Evolutionary conservation across 345 rosid species (phyloP).

Genomic region (Pistacia integerrima): DNA sequence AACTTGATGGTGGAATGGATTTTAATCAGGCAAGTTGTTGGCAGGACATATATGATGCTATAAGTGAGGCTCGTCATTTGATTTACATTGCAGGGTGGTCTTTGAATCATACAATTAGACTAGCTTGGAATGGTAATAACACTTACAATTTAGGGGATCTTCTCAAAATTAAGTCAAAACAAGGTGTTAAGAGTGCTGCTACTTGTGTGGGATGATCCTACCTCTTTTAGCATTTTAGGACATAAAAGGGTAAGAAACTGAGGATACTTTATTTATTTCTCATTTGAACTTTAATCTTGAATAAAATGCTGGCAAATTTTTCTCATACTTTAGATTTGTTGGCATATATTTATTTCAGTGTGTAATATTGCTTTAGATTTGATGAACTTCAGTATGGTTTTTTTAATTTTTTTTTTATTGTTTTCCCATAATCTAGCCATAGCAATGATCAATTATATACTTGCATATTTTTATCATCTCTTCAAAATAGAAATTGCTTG

Average conservation of each 20-base stretch:
- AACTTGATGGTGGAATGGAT: slow-evolving; percentile 54
- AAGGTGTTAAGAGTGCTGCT: slow-evolving; percentile 81
- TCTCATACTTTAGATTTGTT: neutral
- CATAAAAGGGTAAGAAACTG: slow-evolving; percentile 52
- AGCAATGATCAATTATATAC: too few species aligned
- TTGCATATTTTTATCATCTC: too few species aligned
- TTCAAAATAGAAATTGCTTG: too few species aligned
- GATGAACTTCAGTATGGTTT: too few species aligned
- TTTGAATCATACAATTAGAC: slow-evolving; percentile 43
- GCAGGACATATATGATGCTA: slow-evolving; percentile 70
- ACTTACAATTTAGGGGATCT: slow-evolving; percentile 58
- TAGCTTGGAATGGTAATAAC: slow-evolving; percentile 51
- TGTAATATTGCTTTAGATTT: too few species aligned
- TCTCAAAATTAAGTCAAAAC: slow-evolving; percentile 74
- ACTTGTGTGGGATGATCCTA: slow-evolving; percentile 91
- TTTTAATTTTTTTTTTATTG: too few species aligned
- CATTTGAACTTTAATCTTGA: too few species aligned
- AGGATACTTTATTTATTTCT: slow-evolving; percentile 5
- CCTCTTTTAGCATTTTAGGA: slow-evolving; percentile 68
- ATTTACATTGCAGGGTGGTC: slow-evolving; percentile 88
- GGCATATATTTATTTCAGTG: too few species aligned
- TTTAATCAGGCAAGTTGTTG: slow-evolving; percentile 66
- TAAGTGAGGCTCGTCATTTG: slow-evolving; percentile 70
- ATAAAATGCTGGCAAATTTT: neutral
- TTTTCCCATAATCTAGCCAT: too few species aligned